Percentiles rank a stretch among this genome's conserved stretches.
Evolutionary conservation across 192 early-diverging fungal genomes (phyloP).

Genomic region (Mortierella antarctica): DNA sequence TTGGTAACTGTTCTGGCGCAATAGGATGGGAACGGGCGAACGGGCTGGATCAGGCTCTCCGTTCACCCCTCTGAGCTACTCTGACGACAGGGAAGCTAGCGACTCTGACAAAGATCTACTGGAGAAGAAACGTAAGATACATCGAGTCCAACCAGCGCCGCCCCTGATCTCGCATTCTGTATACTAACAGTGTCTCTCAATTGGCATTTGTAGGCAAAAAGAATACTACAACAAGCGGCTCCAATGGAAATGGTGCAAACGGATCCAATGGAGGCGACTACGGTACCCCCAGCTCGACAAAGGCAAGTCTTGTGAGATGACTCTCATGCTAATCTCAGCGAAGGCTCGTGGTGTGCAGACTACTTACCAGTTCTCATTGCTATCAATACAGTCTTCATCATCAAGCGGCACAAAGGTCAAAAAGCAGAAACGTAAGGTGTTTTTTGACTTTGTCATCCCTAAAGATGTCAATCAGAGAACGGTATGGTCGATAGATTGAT

Average conservation of each 20-base stretch:
- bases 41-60: slow-evolving; percentile 51
- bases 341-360: not conserved
- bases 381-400: slow-evolving; percentile 8
- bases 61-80: slow-evolving; percentile 50
- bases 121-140: slow-evolving; percentile 39
- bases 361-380: not conserved
- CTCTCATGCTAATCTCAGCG: not conserved
- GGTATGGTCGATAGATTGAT: no score
- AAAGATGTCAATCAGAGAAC: no score
- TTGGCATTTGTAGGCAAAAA: slow-evolving; percentile 23
- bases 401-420: slow-evolving; percentile 27
- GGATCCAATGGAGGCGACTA: slow-evolving; percentile 25
- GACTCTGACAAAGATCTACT: slow-evolving; percentile 49
- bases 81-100: slow-evolving; percentile 46
- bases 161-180: not conserved
- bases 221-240: slow-evolving; percentile 10
- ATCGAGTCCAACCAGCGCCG: no score
- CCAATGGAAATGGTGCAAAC: slow-evolving; percentile 8
- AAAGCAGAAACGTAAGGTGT: slow-evolving; percentile 35
- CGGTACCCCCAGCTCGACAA: slow-evolving; percentile 7
- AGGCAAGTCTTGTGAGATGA: not conserved
- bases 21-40: slow-evolving; percentile 43
- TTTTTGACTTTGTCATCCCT: no score
- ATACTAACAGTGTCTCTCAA: not conserved
- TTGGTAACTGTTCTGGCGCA: not conserved